Percentiles rank a stretch among this genome's conserved stretches.
Conservation (phyloP, 805 yeast species). For the Candida broadrunensis region DNA sequence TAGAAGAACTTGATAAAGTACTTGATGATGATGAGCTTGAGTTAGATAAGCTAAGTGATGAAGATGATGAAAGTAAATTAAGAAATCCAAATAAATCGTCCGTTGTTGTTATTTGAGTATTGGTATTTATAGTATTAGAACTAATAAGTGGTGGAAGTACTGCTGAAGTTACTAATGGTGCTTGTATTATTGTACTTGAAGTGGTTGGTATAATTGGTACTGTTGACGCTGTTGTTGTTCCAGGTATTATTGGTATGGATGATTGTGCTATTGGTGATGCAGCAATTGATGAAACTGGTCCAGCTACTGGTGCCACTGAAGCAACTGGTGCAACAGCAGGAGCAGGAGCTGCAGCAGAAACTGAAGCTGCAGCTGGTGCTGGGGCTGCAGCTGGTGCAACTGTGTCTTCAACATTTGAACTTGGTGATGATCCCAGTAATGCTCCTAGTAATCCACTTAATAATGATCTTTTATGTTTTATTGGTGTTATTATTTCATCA, state of each 20-base stretch:
- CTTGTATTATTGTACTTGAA: background rate
- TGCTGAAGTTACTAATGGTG: background rate
- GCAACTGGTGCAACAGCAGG: slow-evolving; percentile 9
- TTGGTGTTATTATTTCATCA: slow-evolving; percentile 2
- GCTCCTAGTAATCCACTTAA: slow-evolving; percentile 6
- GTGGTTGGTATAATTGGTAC: background rate
- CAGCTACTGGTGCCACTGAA: slow-evolving; percentile 5
- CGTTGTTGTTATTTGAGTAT: slow-evolving; percentile 3
- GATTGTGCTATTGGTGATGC: slow-evolving; percentile 4
- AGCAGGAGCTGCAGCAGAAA: slow-evolving; percentile 4
- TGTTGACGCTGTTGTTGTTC: background rate
- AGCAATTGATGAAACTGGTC: slow-evolving; percentile 6
- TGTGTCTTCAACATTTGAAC: background rate
- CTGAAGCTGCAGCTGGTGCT: slow-evolving; percentile 2
- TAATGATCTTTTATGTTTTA: slow-evolving; percentile 12
- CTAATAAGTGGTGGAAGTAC: background rate
- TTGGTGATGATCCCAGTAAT: background rate
- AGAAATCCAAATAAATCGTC: background rate
- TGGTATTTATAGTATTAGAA: too few species aligned
- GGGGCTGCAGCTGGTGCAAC: slow-evolving; percentile 6
- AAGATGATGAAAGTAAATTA: background rate
- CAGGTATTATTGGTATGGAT: background rate
- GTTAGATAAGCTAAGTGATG: background rate
- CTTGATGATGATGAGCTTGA: slow-evolving; percentile 3
- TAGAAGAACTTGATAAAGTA: slow-evolving; percentile 5